phyloP scores from a whole-genome alignment of 441 rosid species.

The Hura crepitans region DNA sequence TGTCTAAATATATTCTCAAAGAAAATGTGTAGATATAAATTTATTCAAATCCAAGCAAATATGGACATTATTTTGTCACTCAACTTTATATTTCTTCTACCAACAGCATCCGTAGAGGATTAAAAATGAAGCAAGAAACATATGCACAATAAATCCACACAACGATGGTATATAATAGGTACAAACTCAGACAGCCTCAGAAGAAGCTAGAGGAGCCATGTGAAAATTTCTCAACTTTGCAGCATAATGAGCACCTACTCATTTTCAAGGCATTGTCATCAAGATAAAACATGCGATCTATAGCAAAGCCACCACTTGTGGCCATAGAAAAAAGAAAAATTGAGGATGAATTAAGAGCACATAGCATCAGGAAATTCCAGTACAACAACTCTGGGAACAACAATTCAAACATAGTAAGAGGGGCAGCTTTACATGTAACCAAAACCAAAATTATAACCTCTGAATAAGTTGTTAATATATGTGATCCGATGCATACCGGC shows the following conservation, averaged over 20 bases:
- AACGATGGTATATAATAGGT: background rate
- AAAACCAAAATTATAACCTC: background rate
- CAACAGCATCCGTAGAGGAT: background rate
- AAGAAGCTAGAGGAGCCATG: background rate
- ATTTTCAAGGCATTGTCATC: slow-evolving; percentile 3
- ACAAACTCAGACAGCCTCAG: background rate
- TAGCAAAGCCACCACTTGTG: background rate
- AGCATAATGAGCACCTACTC: slow-evolving; percentile 2
- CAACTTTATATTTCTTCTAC: background rate
- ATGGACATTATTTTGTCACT: background rate
- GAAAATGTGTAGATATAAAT: background rate
- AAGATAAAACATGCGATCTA: background rate
- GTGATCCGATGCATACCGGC: background rate
- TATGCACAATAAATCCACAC: background rate
- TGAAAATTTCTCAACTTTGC: background rate
- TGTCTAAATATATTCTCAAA: background rate
- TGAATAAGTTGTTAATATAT: background rate
- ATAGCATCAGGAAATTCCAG: background rate
- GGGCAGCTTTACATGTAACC: background rate
- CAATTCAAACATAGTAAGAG: background rate
- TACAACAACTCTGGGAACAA: background rate
- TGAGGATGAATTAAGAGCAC: background rate
- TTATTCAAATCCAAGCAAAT: background rate
- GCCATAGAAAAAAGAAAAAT: background rate
- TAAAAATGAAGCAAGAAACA: background rate